Evolutionary conservation across 2,329 filamentous ascomycete genomes (phyloP), one percentile per base, ranked within the genome.

Genomic region (Nemania bipapillata): DNA sequence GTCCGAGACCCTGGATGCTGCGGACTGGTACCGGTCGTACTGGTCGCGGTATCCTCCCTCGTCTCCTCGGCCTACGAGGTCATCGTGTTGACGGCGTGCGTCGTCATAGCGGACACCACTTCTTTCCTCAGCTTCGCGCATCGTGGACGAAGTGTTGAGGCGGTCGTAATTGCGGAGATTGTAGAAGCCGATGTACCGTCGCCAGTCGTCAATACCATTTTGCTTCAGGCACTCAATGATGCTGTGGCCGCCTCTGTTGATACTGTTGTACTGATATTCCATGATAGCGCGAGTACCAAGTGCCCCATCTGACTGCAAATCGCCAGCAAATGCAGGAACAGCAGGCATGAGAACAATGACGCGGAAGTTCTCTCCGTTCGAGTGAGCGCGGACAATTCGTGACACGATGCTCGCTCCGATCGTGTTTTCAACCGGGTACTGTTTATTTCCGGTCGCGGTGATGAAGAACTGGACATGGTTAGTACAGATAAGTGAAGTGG

Each of bases 141-240:
- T 89, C 6, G 87, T 84, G 1, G 81, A 81, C 17, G 89, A 89
- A 22, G 84, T 87, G 80, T 95, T 94, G 83, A 96, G 91, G 52
- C 93, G 89, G 78, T 96, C 93, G 77, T 93, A 96, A 79, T 89
- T 95, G 65, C 93, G 86, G 35, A 96, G 85, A 78, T 96, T 96
- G 83, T 93, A 96, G 82, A 96, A 96, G 57, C 89, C 86, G 73
- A 96, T 92, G 80, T 94, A 96, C 50, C 89, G 82, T 75, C 86
- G 83, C 0, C 91, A 91, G 75, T 95, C 83, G 1, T 82, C 85
- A 57, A 94, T 85, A 8, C 92, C 92, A 35, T 86, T 85, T 63
- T 86, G 83, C 20, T 84, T 83, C 60, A 94, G 86, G 53, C 84
- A 85, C 78, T 94, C 92, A 76, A 94, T 90, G 77, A 96, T 96